Evolutionary conservation across 1,284 basidiomycete genomes (phyloP), one percentile per base, ranked within the genome.

Genomic region (Irpex sp.): DNA sequence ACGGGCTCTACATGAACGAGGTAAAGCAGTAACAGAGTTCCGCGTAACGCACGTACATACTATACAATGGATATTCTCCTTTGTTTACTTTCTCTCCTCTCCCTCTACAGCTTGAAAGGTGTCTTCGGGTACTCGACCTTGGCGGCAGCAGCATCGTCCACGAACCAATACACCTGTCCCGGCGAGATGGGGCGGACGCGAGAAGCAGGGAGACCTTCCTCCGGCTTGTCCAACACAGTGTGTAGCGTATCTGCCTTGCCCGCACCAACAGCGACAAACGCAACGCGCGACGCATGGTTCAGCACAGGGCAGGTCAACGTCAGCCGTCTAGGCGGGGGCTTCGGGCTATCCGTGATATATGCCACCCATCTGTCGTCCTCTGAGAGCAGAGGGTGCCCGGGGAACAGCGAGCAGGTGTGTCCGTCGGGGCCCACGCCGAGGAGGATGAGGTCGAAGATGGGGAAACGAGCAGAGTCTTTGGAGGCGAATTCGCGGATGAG

Each of bases 351-450:
- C 59, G 93, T 88, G 71, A 99, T 83, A 75, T 89, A 93, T 0
- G 96, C 96, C 13, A 99, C 93, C 97, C 97, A 99, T 62, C 94
- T 85, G 73, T 94, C 93, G 64, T 85, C 86, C 78, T 98, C 97
- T 26, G 80, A 72, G 44, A 99, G 84, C 51, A 98, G 85, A 62
- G 85, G 85, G 75, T 98, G 97, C 4, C 85, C 91, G 15, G 97
- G 96, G 85, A 99, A 99, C 67, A 99, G 88, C 11, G 93, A 96
- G 69, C 92, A 95, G 26, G 96, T 98, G 82, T 99, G 97, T 21
- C 97, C 97, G 74, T 98, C 97, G 4, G 92, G 90, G 19, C 96
- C 96, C 84, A 95, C 89, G 59, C 96, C 96, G 60, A 98, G 88
- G 54, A 98, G 86, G 78, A 97, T 92, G 71, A 98, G 86, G 76